Base-by-base conservation (phyloP, 306 rosid genomes). In the Prunus armeniaca region DNA sequence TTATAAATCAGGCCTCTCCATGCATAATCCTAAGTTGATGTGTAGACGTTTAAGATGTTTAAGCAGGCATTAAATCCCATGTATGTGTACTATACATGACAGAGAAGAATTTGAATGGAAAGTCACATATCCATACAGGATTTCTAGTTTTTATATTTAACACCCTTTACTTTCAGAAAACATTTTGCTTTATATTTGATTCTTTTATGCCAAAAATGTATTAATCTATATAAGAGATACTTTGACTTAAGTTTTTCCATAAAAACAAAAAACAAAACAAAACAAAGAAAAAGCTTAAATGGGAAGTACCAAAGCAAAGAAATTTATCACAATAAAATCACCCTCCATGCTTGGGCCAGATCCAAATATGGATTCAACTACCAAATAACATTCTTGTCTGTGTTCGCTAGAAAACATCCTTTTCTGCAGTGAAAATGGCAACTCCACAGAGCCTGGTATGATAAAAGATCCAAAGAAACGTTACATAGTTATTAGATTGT, bases 221-320 rank as follows among this genome's bases (percentile, higher is more conserved):
- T 50, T 3, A 18, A 69, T 50, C 28, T 4, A 28, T 51, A 12
- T 13, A 69, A 4, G 9, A 50, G 46, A 69, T 51, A 32, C n/a
- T 32, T 4, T 30, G 13, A 19, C 15, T 28, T 49, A 50, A 4
- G 6, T 9, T 63, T 32, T 25, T 38, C 43, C 9, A 38, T 7
- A 6, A 38, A 38, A 38, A 2, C 5, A 47, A 43, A 43, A 32
- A 32, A 22, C 10, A 46, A 43, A 55, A 71, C 5, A 47, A 43
- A 43, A 32, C 63, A 47, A 9, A 4, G 0, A 56, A 20, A 5
- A 49, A 15, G 4, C 30, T 30, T 3, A n/a, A 41, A 34, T 52
- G 46, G 47, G 12, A 76, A 67, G 12, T 92, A 92, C 96, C 97
- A 90, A 81, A 47, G 97, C 97, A 77, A 92, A 92, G 86, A 86